phyloP scores from a whole-genome alignment of 177 flowering plant genomes.

The Vitis hybrid region DNA sequence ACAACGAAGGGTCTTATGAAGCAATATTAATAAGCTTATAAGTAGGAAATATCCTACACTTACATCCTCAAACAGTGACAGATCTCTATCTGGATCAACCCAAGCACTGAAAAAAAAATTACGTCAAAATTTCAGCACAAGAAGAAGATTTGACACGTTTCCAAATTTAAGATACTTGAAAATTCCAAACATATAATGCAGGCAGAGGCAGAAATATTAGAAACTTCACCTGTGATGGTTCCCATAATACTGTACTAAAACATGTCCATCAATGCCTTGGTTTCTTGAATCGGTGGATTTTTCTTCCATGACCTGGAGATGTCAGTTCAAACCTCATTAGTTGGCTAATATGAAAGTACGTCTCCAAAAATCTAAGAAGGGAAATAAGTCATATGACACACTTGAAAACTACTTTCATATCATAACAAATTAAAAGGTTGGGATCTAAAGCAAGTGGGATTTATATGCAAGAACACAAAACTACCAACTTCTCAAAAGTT shows the following conservation, averaged over 20 bases:
- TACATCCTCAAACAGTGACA: constrained; percentile 30
- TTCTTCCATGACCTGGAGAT: constrained; percentile 19
- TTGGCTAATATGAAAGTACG: too few species aligned
- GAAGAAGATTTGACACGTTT: not conserved
- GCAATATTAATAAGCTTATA: too few species aligned
- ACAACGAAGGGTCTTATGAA: too few species aligned
- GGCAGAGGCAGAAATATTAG: too few species aligned
- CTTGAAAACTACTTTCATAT: too few species aligned
- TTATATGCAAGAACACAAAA: too few species aligned
- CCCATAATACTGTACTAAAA: constrained; percentile 30
- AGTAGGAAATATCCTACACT: constrained; percentile 2
- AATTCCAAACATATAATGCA: too few species aligned
- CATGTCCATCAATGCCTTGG: constrained; percentile 13
- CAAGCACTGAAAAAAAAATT: constrained; percentile 28
- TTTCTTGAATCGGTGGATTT: constrained; percentile 7
- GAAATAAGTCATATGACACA: too few species aligned
- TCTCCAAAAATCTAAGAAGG: too few species aligned
- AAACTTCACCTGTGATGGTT: constrained; percentile 10
- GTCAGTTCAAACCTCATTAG: not conserved
- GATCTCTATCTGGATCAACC: constrained; percentile 26
- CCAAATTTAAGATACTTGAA: not conserved
- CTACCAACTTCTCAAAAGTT: too few species aligned
- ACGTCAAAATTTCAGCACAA: constrained; percentile 4
- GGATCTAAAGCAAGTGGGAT: too few species aligned
- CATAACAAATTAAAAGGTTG: too few species aligned